Evolutionary conservation across 371 early-diverging fungal genomes (phyloP).

Genomic region (Mortierella sp.): DNA sequence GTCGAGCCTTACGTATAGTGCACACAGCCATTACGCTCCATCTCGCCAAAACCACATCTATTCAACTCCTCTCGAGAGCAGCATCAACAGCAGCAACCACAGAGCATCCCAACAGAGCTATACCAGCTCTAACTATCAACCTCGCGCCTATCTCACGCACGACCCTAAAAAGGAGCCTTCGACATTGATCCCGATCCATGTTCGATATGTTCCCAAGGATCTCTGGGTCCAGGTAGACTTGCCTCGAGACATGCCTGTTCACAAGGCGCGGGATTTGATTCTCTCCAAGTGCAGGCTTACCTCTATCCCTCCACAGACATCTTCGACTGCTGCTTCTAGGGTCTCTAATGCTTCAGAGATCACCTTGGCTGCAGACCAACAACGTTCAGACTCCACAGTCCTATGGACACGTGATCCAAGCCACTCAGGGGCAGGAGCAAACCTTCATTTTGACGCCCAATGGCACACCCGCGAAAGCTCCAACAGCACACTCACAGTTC

Average conservation of each 20-base stretch:
- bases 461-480: background rate
- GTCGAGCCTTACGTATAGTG: background rate
- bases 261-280: slow-evolving; percentile 39
- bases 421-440: background rate
- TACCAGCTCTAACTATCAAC: background rate
- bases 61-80: background rate
- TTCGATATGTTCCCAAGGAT: slow-evolving; percentile 51
- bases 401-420: slow-evolving; percentile 8
- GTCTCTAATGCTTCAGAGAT: background rate
- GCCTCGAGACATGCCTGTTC: slow-evolving; percentile 44
- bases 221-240: slow-evolving; percentile 48
- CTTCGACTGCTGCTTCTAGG: background rate
- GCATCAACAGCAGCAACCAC: background rate
- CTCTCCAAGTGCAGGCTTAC: slow-evolving; percentile 39
- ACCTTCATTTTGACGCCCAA: background rate
- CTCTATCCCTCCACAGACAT: slow-evolving; percentile 18
- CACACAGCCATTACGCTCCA: background rate
- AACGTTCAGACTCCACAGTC: background rate
- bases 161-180: slow-evolving; percentile 15
- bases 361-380: background rate
- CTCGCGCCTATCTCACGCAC: background rate
- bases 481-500: background rate
- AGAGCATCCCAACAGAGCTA: background rate
- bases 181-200: slow-evolving; percentile 36
- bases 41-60: background rate